phyloP scores from a whole-genome alignment of 495 filamentous ascomycete genomes.

The Penicillium roqueforti region DNA sequence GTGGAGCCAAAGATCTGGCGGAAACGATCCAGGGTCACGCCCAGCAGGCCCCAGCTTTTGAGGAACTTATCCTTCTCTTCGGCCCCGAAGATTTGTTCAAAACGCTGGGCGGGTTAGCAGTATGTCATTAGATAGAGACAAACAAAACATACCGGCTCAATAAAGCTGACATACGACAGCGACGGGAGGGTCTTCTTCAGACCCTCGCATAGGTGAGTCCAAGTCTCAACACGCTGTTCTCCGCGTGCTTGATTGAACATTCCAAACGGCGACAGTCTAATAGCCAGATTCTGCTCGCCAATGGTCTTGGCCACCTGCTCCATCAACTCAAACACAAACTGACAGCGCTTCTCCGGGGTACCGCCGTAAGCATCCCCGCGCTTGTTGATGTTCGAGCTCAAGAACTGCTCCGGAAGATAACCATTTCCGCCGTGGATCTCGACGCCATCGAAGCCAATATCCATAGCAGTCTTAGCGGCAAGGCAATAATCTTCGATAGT shows the following conservation, averaged over 20 bases:
- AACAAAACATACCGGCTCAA: conserved; percentile 42
- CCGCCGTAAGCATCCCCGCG: conserved; percentile 52
- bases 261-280: conserved; percentile 48
- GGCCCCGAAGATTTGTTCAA: conserved; percentile 45
- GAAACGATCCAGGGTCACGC: conserved; percentile 36
- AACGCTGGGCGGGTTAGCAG: conserved; percentile 28
- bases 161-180: conserved; percentile 50
- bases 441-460: conserved; percentile 58
- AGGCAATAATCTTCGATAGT: conserved; percentile 46
- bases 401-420: conserved; percentile 53
- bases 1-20: conserved; percentile 44
- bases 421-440: conserved; percentile 55
- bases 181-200: conserved; percentile 44
- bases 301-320: conserved; percentile 21
- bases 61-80: conserved; percentile 46
- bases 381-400: conserved; percentile 47
- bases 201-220: conserved; percentile 44
- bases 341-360: conserved; percentile 45
- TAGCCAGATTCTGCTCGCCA: conserved; percentile 31
- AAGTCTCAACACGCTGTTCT: conserved; percentile 39
- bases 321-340: conserved; percentile 46
- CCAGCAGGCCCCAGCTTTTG: conserved; percentile 37
- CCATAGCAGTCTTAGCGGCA: conserved; percentile 57
- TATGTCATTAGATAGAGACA: background rate
- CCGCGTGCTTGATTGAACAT: conserved; percentile 47